Evolutionary conservation across 225 moss, liverwort and hornwort genomes (phyloP).

Genomic region (Rhytidiadelphus loreus): DNA sequence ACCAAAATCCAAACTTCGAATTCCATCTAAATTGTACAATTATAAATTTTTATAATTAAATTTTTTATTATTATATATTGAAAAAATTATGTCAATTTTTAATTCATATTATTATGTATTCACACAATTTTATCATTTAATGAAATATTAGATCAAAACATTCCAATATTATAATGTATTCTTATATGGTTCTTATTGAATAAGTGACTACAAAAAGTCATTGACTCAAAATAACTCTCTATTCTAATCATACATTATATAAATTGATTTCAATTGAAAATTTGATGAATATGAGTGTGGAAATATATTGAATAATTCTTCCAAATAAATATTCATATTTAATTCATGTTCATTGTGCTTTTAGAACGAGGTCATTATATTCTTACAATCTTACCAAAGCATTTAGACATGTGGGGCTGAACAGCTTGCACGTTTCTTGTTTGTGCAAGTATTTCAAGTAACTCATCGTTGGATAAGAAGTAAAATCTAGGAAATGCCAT

Average conservation of each 20-base stretch:
- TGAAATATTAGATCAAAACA: neutral
- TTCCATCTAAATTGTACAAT: conserved; percentile 36
- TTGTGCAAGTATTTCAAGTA: conserved; percentile 88
- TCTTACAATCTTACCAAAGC: conserved; percentile 54
- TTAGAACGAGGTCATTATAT: neutral
- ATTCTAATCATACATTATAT: neutral
- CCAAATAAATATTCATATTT: neutral
- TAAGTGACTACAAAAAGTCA: neutral
- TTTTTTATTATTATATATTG: neutral
- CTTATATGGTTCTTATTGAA: neutral
- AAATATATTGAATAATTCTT: no score
- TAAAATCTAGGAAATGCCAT: conserved; percentile 98
- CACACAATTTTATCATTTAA: neutral
- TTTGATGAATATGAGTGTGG: neutral
- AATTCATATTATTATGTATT: neutral
- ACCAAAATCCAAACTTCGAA: conserved; percentile 84
- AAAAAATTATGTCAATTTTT: neutral
- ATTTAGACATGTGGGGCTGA: conserved; percentile 93
- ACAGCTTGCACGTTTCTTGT: conserved; percentile 93
- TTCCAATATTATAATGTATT: neutral
- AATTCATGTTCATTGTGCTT: neutral
- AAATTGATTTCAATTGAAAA: neutral
- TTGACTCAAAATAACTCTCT: neutral
- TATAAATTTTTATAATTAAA: no score
- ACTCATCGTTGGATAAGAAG: conserved; percentile 80